Percentiles rank a stretch among this genome's conserved stretches.
These are phyloP conservation scores for Chaetomidium leptoderma DNA, from an alignment of 495 filamentous ascomycete genomes.

Conservation along the genomic window DNA sequence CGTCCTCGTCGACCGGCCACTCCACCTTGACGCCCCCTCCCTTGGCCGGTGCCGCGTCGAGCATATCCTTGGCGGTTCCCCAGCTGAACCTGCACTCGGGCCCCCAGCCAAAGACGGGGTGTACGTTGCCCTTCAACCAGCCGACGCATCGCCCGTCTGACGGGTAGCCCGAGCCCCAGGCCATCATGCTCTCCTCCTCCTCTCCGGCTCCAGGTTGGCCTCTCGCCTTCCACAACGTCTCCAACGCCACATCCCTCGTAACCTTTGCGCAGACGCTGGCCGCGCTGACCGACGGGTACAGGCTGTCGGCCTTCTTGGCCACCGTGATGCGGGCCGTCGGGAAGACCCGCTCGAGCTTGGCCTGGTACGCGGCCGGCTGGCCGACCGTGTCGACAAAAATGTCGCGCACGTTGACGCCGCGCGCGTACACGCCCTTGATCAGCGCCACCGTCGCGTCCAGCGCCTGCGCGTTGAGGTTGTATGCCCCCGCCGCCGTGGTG, in stretches of 20 bases:
- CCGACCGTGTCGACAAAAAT: slow-evolving; percentile 97
- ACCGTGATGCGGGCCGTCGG: slow-evolving; percentile 78
- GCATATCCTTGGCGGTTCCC: slow-evolving; percentile 89
- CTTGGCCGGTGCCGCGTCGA: slow-evolving; percentile 57
- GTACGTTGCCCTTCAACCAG: slow-evolving; percentile 83
- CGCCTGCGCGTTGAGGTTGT: slow-evolving; percentile 97
- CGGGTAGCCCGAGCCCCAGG: slow-evolving; percentile 91
- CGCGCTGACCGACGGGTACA: slow-evolving; percentile 91
- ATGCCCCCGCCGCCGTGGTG: slow-evolving; percentile 51
- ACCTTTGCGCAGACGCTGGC: slow-evolving; percentile 95
- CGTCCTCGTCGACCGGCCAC: slow-evolving; percentile 70
- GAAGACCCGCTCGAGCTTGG: slow-evolving; percentile 76
- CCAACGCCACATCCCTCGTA: slow-evolving; percentile 82
- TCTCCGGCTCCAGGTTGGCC: slow-evolving; percentile 11
- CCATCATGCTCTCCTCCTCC: slow-evolving; percentile 29
- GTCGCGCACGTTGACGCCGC: slow-evolving; percentile 73
- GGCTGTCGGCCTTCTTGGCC: slow-evolving; percentile 88
- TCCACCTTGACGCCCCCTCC: slow-evolving; percentile 63
- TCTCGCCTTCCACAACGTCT: slow-evolving; percentile 44
- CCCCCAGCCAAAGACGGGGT: slow-evolving; percentile 94
- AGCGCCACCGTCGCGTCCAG: slow-evolving; percentile 90
- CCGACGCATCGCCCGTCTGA: slow-evolving; percentile 73
- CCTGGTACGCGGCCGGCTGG: slow-evolving; percentile 73
- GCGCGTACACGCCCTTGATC: slow-evolving; percentile 68
- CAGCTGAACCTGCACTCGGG: slow-evolving; percentile 89